Evolutionary conservation across 805 yeast species (phyloP).

Genomic region (Wickerhamomyces chambardii): DNA sequence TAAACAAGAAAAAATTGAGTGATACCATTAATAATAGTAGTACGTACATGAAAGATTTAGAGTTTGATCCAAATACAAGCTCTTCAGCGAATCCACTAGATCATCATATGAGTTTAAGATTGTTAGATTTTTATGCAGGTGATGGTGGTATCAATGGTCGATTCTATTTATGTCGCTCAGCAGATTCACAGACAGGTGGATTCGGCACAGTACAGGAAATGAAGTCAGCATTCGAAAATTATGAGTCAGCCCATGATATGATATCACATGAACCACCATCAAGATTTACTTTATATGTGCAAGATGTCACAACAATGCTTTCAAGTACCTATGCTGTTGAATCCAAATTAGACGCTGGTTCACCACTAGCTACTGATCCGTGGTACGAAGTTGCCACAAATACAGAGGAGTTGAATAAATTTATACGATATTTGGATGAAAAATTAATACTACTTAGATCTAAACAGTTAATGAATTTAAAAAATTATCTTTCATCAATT

Average conservation of each 20-base stretch:
- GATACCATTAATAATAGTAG: not conserved
- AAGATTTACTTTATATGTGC: conserved; percentile 16
- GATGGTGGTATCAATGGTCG: conserved; percentile 17
- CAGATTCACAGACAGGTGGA: conserved; percentile 9
- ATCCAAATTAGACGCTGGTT: not conserved
- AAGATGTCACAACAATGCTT: conserved; percentile 14
- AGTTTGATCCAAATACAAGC: conserved; percentile 7
- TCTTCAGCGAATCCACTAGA: conserved; percentile 11
- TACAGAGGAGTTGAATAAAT: conserved; percentile 5
- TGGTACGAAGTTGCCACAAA: conserved; percentile 18
- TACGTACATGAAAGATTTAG: not conserved
- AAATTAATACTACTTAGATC: conserved; percentile 2
- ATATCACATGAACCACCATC: conserved; percentile 10
- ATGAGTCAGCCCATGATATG: conserved; percentile 6
- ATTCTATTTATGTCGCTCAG: conserved; percentile 14
- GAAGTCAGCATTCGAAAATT: conserved; percentile 1
- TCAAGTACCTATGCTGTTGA: not conserved
- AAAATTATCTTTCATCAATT: conserved; percentile 7
- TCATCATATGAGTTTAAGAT: conserved; percentile 12
- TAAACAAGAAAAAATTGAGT: conserved; percentile 2
- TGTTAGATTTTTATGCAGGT: conserved; percentile 18
- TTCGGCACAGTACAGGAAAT: conserved; percentile 7
- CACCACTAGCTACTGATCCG: conserved; percentile 6
- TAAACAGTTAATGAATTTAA: conserved; percentile 3
- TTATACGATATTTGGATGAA: conserved; percentile 4